These are phyloP conservation scores for Penicillium digitatum DNA, from an alignment of 2,329 filamentous ascomycete species.

Conservation along the genomic window DNA sequence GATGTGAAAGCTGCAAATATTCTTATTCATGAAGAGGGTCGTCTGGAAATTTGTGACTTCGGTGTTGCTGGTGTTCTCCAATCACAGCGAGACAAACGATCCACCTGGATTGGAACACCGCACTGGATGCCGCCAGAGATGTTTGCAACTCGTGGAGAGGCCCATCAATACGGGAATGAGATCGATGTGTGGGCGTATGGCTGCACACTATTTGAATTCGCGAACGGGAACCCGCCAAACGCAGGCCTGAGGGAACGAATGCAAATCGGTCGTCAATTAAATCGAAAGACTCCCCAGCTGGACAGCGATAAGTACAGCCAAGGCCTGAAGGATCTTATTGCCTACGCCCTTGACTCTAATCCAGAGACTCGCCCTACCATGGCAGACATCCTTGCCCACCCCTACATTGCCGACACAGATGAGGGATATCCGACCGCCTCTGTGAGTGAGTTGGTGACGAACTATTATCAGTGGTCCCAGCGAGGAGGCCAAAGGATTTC, in stretches of 20 bases:
- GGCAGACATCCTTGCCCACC: slow-evolving; percentile 45
- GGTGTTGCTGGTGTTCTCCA: slow-evolving; percentile 62
- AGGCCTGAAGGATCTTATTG: slow-evolving; percentile 44
- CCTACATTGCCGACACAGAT: slow-evolving; percentile 43
- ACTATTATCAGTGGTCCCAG: slow-evolving; percentile 49
- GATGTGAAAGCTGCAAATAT: slow-evolving; percentile 65
- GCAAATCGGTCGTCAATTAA: slow-evolving; percentile 46
- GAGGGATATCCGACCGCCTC: slow-evolving; percentile 44
- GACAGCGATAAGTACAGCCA: slow-evolving; percentile 44
- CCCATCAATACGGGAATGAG: slow-evolving; percentile 48
- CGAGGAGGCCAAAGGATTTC: slow-evolving; percentile 51
- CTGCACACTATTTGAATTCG: slow-evolving; percentile 49
- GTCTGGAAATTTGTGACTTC: slow-evolving; percentile 62
- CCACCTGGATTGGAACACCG: slow-evolving; percentile 62
- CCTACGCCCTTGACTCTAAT: slow-evolving; percentile 44
- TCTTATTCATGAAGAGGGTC: slow-evolving; percentile 60
- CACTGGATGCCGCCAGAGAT: slow-evolving; percentile 66
- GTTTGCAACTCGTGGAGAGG: slow-evolving; percentile 39
- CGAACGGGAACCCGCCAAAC: slow-evolving; percentile 49
- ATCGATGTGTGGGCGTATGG: slow-evolving; percentile 52
- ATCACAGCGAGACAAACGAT: slow-evolving; percentile 56
- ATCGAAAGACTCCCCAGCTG: slow-evolving; percentile 42
- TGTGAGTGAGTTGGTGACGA: slow-evolving; percentile 45
- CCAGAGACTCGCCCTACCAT: slow-evolving; percentile 46
- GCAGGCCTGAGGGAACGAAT: slow-evolving; percentile 46